These are phyloP conservation scores for Pontederia crassipes DNA, from an alignment of 176 grass and related monocot species.

Conservation along the genomic window DNA sequence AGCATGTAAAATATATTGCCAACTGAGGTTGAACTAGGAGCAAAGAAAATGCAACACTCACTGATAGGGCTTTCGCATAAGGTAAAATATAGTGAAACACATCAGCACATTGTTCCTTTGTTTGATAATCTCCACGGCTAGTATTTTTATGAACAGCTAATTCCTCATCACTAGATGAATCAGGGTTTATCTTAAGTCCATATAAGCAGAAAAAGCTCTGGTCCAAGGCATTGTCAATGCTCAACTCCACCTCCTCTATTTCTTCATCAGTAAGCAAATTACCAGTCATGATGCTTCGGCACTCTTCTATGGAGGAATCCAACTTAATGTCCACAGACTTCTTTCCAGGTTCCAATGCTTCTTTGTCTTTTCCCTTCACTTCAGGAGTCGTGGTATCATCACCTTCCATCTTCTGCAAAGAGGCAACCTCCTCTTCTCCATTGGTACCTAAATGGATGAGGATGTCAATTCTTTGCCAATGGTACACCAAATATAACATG, in stretches of 20 bases:
- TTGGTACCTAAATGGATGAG: slow-evolving; percentile 48
- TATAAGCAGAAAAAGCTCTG: slow-evolving; percentile 97
- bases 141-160: slow-evolving; percentile 82
- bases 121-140: slow-evolving; percentile 93
- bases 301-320: background rate
- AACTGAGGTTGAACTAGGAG: slow-evolving; percentile 21
- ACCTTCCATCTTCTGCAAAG: slow-evolving; percentile 18
- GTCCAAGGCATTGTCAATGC: slow-evolving; percentile 87
- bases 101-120: slow-evolving; percentile 98
- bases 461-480: background rate
- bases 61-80: slow-evolving; percentile 85
- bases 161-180: slow-evolving; percentile 95
- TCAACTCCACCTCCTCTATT: slow-evolving; percentile 70
- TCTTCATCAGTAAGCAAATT: slow-evolving; percentile 44
- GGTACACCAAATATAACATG: background rate
- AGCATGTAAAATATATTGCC: slow-evolving; percentile 22
- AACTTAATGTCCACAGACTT: background rate
- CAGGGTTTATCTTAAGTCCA: slow-evolving; percentile 89
- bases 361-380: slow-evolving; percentile 44
- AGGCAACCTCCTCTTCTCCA: slow-evolving; percentile 42
- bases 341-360: slow-evolving; percentile 55
- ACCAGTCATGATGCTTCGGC: background rate
- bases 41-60: slow-evolving; percentile 29
- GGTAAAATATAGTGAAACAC: slow-evolving; percentile 97
- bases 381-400: slow-evolving; percentile 23